Evolutionary conservation across 2,329 filamentous ascomycete genomes (phyloP).

Genomic region (Cladophialophora bantiana): DNA sequence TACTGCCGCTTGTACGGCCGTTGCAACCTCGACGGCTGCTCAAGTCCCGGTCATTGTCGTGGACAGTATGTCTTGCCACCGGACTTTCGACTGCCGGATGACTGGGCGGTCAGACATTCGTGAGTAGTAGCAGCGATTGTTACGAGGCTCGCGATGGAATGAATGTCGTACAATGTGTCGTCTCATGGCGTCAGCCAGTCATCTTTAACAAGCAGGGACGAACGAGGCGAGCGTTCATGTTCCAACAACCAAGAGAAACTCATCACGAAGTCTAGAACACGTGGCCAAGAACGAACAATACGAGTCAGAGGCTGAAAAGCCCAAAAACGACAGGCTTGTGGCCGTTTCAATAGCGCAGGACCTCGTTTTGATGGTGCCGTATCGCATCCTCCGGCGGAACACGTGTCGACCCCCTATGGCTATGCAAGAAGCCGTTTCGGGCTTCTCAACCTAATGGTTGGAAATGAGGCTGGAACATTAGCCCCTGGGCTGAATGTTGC

Average conservation of each 20-base stretch:
- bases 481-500: background rate
- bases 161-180: no score
- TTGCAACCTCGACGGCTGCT: slow-evolving; percentile 48
- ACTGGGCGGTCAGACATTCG: slow-evolving; percentile 45
- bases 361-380: background rate
- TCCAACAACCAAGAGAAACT: background rate
- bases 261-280: background rate
- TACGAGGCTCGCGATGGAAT: no score
- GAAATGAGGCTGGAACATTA: background rate
- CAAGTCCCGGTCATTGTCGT: slow-evolving; percentile 45
- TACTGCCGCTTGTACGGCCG: slow-evolving; percentile 55
- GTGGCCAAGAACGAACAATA: background rate
- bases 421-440: background rate
- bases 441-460: background rate
- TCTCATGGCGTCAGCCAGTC: no score
- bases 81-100: slow-evolving; percentile 47
- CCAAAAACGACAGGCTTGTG: background rate
- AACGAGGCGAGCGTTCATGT: background rate
- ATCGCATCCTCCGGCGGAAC: background rate
- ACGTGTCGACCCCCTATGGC: background rate
- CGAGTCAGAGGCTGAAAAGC: background rate
- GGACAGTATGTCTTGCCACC: slow-evolving; percentile 52
- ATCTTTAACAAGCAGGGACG: no score
- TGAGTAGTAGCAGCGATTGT: background rate
- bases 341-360: background rate